Evolutionary conservation across 2,329 filamentous ascomycete genomes (phyloP), one percentile per base, ranked within the genome.

Genomic region (Didymosphaeria variabile): DNA sequence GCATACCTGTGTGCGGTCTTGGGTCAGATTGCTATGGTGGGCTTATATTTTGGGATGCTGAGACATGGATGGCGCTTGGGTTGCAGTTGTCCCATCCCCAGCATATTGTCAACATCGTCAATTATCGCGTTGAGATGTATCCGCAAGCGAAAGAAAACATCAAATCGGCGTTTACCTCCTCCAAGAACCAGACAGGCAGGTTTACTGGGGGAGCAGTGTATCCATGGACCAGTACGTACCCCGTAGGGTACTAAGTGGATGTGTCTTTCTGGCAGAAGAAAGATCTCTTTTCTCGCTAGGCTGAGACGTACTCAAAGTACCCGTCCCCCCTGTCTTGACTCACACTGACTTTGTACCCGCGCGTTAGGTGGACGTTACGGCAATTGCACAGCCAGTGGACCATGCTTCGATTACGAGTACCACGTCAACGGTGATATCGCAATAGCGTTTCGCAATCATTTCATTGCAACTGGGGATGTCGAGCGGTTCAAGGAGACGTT

Each of bases 321-420:
- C n/a, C n/a, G n/a, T n/a, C n/a, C n/a, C n/a, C n/a, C n/a, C n/a
- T n/a, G n/a, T n/a, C n/a, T n/a, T n/a, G n/a, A n/a, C n/a, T n/a
- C n/a, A n/a, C n/a, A n/a, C n/a, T n/a, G n/a, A n/a, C n/a, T n/a
- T n/a, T n/a, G n/a, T n/a, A n/a, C n/a, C n/a, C n/a, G n/a, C n/a
- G n/a, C n/a, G n/a, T n/a, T n/a, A n/a, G n/a, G 86, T 66, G 88
- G 86, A 9, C 79, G 88, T 6, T 89, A 83, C 68, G 90, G 89
- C 2, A 91, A 91, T 68, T 91, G 89, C 68, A 91, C 90, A 5
- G 81, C 75, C 1, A 82, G 80, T n/a, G 82, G 82, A 7, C 81
- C 82, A 19, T 91, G 89, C 73, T 90, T 88, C 67, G 89, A 91
- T 73, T 91, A 91, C 65, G 84, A 91, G 71, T 92, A 91, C 67